Evolutionary conservation across 495 filamentous ascomycete genomes (phyloP).

Genomic region (Aspergillus conjunctus): DNA sequence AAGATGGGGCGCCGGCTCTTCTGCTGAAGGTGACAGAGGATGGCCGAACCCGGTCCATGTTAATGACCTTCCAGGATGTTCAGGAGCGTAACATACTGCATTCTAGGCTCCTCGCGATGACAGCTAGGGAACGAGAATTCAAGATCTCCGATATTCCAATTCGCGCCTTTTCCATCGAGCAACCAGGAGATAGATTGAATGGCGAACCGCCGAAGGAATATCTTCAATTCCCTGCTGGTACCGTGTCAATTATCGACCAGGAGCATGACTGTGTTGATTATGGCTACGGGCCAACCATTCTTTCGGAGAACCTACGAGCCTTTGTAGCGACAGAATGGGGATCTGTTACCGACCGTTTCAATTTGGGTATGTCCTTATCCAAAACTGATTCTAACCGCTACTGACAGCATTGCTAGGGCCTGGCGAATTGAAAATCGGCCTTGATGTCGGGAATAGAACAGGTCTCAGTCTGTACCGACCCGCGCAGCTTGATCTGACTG

Average conservation of each 20-base stretch:
- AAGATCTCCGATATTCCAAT: constrained; percentile 64
- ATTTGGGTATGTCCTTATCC: constrained; percentile 53
- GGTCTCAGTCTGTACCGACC: constrained; percentile 65
- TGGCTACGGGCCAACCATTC: constrained; percentile 57
- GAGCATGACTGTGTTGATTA: constrained; percentile 42
- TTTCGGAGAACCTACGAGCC: constrained; percentile 70
- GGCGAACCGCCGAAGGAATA: constrained; percentile 37
- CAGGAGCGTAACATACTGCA: constrained; percentile 67
- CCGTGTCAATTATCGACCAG: constrained; percentile 58
- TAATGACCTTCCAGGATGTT: constrained; percentile 71
- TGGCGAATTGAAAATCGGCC: constrained; percentile 65
- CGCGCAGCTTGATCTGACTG: constrained; percentile 66
- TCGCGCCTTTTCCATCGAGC: constrained; percentile 63
- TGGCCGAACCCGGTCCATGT: constrained; percentile 64
- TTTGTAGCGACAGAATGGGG: constrained; percentile 66
- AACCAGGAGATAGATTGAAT: constrained; percentile 40
- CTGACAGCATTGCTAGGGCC: constrained; percentile 45
- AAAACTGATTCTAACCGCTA: not conserved
- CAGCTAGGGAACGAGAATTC: constrained; percentile 58
- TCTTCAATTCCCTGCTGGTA: constrained; percentile 45
- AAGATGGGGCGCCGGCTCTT: constrained; percentile 65
- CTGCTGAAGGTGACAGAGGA: constrained; percentile 69
- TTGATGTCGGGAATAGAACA: constrained; percentile 60
- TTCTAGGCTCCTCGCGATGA: constrained; percentile 67
- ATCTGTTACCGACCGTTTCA: constrained; percentile 72